These are phyloP conservation scores for Penicillium lividum DNA, from an alignment of 495 filamentous ascomycete species.

Conservation along the genomic window DNA sequence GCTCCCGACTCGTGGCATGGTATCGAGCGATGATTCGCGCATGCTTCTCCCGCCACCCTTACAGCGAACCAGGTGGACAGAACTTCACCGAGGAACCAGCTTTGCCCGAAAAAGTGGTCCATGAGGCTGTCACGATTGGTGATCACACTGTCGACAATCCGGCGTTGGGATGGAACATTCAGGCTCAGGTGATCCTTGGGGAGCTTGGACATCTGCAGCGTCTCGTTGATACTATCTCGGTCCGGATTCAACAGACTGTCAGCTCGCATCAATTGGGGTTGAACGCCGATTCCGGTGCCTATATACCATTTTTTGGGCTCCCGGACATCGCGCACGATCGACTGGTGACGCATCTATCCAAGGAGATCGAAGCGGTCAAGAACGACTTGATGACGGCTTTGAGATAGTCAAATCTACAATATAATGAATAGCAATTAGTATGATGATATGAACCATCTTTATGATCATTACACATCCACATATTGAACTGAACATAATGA, in stretches of 20 bases:
- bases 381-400: neutral
- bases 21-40: conserved; percentile 11
- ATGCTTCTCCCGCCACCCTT: neutral
- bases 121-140: conserved; percentile 11
- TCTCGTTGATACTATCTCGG: conserved; percentile 10
- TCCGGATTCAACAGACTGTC: conserved; percentile 4
- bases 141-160: conserved; percentile 11
- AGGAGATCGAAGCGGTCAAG: neutral
- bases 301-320: neutral
- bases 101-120: conserved; percentile 2
- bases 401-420: neutral
- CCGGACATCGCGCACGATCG: neutral
- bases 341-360: neutral
- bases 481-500: too few relatives aligned
- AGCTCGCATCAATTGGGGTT: neutral
- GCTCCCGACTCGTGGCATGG: conserved; percentile 6
- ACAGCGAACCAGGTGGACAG: neutral
- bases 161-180: conserved; percentile 2
- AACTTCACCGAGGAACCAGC: too few relatives aligned
- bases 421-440: neutral
- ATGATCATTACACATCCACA: too few relatives aligned
- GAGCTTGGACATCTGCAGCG: conserved; percentile 10
- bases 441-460: neutral
- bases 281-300: neutral
- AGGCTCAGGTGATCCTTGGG: conserved; percentile 4